Percentiles rank a stretch among this genome's conserved stretches.
phyloP scores from a whole-genome alignment of 495 filamentous ascomycete genomes.

The Aspergillus funiculosus region DNA sequence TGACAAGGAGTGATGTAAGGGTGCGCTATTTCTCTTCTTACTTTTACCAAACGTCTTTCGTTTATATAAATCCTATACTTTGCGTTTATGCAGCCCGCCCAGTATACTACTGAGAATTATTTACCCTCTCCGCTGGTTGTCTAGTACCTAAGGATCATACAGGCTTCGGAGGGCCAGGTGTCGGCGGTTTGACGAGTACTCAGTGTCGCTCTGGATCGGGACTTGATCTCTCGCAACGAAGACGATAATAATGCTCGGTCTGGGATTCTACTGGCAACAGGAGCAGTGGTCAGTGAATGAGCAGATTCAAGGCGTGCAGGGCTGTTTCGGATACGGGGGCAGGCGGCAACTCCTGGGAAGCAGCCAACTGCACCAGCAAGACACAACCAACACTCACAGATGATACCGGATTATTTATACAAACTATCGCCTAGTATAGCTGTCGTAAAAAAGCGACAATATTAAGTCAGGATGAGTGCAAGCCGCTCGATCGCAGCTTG shows the following conservation, averaged over 20 bases:
- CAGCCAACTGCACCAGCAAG: conserved; percentile 2
- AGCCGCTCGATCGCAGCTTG: conserved; percentile 6
- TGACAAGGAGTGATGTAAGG: too few species aligned
- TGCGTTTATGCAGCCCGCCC: too few species aligned
- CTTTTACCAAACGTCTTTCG: too few species aligned
- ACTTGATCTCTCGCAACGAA: too few species aligned
- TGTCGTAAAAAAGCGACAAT: not conserved
- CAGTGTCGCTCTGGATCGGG: too few species aligned
- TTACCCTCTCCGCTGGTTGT: too few species aligned
- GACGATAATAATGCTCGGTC: not conserved
- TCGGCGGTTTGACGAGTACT: too few species aligned
- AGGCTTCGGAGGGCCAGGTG: too few species aligned
- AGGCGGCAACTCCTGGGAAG: conserved; percentile 11
- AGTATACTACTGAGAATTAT: too few species aligned
- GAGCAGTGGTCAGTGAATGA: conserved; percentile 7
- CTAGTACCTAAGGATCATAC: too few species aligned
- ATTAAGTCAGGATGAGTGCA: not conserved
- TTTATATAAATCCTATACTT: too few species aligned
- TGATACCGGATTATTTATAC: not conserved
- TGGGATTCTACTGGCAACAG: not conserved
- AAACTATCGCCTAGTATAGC: not conserved
- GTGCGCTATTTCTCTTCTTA: too few species aligned
- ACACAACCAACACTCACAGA: not conserved
- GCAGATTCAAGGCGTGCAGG: conserved; percentile 1
- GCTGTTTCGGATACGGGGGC: conserved; percentile 3